Evolutionary conservation across 1,284 basidiomycete species (phyloP).

Genomic region (Phellopilus nigrolimitatus): DNA sequence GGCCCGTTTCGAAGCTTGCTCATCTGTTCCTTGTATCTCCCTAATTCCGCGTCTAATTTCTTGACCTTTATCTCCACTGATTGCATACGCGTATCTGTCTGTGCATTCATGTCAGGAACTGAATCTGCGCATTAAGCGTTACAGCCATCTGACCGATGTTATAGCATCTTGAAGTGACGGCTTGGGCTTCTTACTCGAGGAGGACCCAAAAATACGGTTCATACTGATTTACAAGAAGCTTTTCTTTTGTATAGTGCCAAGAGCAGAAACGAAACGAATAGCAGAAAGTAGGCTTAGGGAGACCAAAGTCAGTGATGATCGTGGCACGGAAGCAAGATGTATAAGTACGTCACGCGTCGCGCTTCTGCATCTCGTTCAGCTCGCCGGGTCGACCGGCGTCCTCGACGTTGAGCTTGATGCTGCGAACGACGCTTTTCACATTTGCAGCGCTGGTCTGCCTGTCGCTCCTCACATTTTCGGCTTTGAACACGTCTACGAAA

Average conservation of each 20-base stretch:
- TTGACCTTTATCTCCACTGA: conserved; percentile 96
- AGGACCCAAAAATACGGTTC: conserved; percentile 82
- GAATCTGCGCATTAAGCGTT: not conserved
- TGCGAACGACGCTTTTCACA: conserved; percentile 11
- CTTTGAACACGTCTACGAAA: conserved; percentile 16
- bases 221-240: conserved; percentile 36
- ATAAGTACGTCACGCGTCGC: not conserved
- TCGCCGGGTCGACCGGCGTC: not conserved
- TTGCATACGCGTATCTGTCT: conserved; percentile 88
- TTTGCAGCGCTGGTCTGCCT: not conserved
- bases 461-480: conserved; percentile 17
- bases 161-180: conserved; percentile 90
- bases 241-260: not conserved
- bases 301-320: not conserved
- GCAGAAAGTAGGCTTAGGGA: not conserved
- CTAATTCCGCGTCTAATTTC: conserved; percentile 93
- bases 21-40: conserved; percentile 95
- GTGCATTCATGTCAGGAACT: conserved; percentile 12
- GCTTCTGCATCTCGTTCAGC: not conserved
- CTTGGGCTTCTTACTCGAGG: conserved; percentile 80
- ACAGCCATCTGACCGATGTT: conserved; percentile 54
- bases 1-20: conserved; percentile 90
- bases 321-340: not conserved
- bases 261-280: not conserved
- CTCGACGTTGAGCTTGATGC: conserved; percentile 2